Conservation (phyloP, 2,329 filamentous ascomycete species). For the Alternaria burnsii region DNA sequence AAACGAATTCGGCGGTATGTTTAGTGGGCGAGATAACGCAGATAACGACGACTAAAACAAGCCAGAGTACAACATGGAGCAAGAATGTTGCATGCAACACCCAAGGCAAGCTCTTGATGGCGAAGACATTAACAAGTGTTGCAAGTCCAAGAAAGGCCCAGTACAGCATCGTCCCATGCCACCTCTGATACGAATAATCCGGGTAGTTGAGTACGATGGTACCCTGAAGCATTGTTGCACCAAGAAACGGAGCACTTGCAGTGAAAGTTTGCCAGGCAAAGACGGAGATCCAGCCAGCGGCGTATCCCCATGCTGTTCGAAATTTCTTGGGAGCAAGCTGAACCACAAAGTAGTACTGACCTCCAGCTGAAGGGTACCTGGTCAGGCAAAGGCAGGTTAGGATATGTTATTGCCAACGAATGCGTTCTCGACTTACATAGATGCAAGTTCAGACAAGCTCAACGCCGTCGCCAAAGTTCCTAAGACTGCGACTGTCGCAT, state of each 20-base stretch:
- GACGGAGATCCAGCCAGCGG: conserved; percentile 30
- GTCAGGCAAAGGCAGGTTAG: neutral
- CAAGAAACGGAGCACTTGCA: conserved; percentile 33
- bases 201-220: conserved; percentile 46
- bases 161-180: conserved; percentile 53
- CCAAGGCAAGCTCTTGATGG: conserved; percentile 51
- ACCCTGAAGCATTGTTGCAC: conserved; percentile 32
- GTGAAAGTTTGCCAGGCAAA: conserved; percentile 50
- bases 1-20: conserved; percentile 50
- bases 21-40: conserved; percentile 52
- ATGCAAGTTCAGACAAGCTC: conserved; percentile 10
- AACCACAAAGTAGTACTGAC: conserved; percentile 16
- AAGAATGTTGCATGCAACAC: conserved; percentile 40
- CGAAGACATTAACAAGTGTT: conserved; percentile 54
- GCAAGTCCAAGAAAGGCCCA: conserved; percentile 55
- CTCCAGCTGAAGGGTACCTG: conserved; percentile 16
- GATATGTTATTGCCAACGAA: neutral
- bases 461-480: conserved; percentile 11
- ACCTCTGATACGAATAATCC: conserved; percentile 49
- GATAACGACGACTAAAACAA: conserved; percentile 57
- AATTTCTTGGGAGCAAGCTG: conserved; percentile 7
- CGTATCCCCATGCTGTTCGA: conserved; percentile 3
- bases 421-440: conserved; percentile 7
- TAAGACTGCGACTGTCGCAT: conserved; percentile 3
- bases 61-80: conserved; percentile 58